These are phyloP conservation scores for Hypoxylon intermedium DNA, from an alignment of 495 filamentous ascomycete species.

Conservation along the genomic window DNA sequence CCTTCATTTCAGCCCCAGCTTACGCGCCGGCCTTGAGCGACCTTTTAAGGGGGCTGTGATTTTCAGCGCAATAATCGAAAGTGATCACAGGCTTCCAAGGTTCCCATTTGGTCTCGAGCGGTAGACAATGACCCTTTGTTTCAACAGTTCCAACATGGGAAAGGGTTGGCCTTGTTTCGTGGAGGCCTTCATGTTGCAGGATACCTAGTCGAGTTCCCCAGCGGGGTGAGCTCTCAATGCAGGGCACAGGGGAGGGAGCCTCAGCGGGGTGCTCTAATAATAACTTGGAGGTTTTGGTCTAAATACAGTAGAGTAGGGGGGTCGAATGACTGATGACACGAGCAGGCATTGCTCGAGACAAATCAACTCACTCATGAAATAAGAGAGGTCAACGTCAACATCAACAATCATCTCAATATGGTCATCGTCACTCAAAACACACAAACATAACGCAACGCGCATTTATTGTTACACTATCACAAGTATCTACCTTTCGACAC, in stretches of 20 bases:
- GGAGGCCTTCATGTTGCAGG: conserved; percentile 11
- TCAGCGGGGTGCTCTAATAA: conserved; percentile 1
- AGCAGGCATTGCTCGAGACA: not conserved
- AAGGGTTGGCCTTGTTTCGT: conserved; percentile 20
- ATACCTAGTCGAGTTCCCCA: not conserved
- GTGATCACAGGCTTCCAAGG: not conserved
- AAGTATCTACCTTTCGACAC: conserved; percentile 14
- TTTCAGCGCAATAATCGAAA: not conserved
- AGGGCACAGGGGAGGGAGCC: not conserved
- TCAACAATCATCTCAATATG: not conserved
- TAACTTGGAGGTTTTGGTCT: not conserved
- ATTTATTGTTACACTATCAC: conserved; percentile 21
- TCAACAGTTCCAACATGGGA: conserved; percentile 14
- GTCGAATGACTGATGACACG: not conserved
- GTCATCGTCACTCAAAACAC: not conserved
- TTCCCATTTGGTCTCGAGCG: conserved; percentile 13
- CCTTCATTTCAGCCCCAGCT: conserved; percentile 30
- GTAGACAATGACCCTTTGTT: conserved; percentile 25
- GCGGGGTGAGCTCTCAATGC: conserved; percentile 15
- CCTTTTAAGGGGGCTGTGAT: conserved; percentile 4
- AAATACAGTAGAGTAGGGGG: not conserved
- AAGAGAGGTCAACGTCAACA: too few relatives aligned
- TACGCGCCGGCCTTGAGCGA: conserved; percentile 26
- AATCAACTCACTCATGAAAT: too few relatives aligned
- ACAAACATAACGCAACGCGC: conserved; percentile 4